Base-by-base conservation (phyloP, 179 eudicot genomes). In the Vitellaria paradoxa region DNA sequence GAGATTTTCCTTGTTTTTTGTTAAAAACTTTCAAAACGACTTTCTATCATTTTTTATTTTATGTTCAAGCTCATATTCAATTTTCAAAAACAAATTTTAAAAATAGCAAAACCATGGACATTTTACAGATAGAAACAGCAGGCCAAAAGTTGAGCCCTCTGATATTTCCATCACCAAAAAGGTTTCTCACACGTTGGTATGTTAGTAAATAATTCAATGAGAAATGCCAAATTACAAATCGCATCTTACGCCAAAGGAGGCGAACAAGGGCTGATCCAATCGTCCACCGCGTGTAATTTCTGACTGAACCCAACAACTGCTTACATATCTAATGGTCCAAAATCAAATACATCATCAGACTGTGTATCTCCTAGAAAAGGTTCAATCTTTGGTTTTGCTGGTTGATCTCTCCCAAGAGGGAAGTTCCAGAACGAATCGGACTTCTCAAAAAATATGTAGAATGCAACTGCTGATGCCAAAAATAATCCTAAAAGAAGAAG, bases 391-490 rank as follows among this genome's bases (percentile, higher is more conserved):
- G 87, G 81, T 55, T 81, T 81, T 14, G 80, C 52, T 49, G 84
- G 73, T 75, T 84, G 87, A 66, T 84, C 69, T 77, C 71, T 82
- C 23, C 81, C 86, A 14, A 81, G 77, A 5, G 97, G 98, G 72
- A 85, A 75, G 70, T 88, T 86, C 99, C 99, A 96, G 75, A 93
- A 96, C 0, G 93, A 83, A 78, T 96, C 98, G 0, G 98, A 93
- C 23, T 85, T 62, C 86, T 88, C 52, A 40, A 88, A 96, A 82
- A 96, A 88, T 26, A 90, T 68, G 83, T 91, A 91, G 76, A 89
- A 93, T 46, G 81, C 82, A 21, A 90, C 73, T 4, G 85, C 87
- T n/a, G 99, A 96, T 37, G 87, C 92, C 87, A 96, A 81, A 81
- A 96, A 86, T 73, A 96, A 85, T 65, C 86, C 93, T 52, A 89